phyloP scores from a whole-genome alignment of 78 protist species.

The Diacronema lutheri region DNA sequence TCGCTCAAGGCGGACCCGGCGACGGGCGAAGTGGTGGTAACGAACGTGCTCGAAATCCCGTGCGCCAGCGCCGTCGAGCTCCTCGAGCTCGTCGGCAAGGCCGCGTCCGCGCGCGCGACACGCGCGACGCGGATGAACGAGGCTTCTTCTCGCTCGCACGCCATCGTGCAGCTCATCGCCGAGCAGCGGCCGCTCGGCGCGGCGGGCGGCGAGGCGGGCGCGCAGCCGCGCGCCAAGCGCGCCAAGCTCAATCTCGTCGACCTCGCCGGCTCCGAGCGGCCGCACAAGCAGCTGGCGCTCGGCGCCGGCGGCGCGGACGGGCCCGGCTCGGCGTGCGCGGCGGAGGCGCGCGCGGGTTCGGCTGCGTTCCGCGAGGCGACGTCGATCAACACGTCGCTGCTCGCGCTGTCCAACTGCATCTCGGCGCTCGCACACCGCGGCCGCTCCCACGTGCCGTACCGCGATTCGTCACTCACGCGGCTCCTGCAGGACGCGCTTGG shows the following conservation, averaged over 20 bases:
- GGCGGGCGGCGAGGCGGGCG: background rate
- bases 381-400: background rate
- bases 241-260: constrained; percentile 7
- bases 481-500: constrained; percentile 10
- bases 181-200: constrained; percentile 3
- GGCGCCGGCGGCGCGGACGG: background rate
- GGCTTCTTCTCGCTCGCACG: constrained; percentile 32
- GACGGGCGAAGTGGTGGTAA: background rate
- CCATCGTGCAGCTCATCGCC: constrained; percentile 17
- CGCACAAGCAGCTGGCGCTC: no score
- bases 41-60: background rate
- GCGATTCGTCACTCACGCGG: constrained; percentile 41
- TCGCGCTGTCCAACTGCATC: constrained; percentile 11
- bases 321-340: background rate
- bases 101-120: background rate
- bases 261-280: constrained; percentile 21
- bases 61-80: background rate
- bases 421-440: background rate
- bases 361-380: background rate
- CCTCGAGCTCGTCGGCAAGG: background rate
- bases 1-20: background rate
- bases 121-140: background rate
- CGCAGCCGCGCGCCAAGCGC: background rate
- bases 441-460: constrained; percentile 39
- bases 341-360: background rate